phyloP scores from a whole-genome alignment of 192 early-diverging fungal species.

The Coemansia sp. region DNA sequence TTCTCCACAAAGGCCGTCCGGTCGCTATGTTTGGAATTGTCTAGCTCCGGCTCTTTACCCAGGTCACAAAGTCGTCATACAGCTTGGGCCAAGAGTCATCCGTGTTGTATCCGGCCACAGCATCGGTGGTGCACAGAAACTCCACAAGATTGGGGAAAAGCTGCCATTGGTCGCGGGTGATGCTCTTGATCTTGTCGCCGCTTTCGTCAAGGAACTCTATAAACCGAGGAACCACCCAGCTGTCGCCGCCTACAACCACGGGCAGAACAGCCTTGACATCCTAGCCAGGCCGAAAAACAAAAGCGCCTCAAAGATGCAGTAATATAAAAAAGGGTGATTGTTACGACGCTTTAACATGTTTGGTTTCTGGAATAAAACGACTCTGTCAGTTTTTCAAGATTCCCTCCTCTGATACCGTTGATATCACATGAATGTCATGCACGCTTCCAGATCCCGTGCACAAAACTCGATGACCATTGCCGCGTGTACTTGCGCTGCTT shows the following conservation, averaged over 20 bases:
- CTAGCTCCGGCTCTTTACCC: constrained; percentile 17
- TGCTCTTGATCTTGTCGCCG: constrained; percentile 22
- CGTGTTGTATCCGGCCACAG: constrained; percentile 38
- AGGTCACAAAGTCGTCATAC: constrained; percentile 50
- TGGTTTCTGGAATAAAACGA: too few relatives aligned
- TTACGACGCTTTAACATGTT: too few relatives aligned
- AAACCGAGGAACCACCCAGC: constrained; percentile 37
- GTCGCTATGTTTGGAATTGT: too few relatives aligned
- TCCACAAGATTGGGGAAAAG: constrained; percentile 40
- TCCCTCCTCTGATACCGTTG: not conserved
- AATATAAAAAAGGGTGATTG: not conserved
- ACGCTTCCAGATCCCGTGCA: constrained; percentile 5
- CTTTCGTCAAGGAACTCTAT: constrained; percentile 35
- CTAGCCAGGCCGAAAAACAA: constrained; percentile 24
- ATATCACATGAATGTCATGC: not conserved
- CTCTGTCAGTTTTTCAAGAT: not conserved
- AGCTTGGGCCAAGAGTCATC: constrained; percentile 51
- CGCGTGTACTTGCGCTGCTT: not conserved
- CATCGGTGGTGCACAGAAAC: constrained; percentile 3
- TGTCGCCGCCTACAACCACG: constrained; percentile 16
- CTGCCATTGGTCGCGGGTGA: constrained; percentile 54
- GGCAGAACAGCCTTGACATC: constrained; percentile 26
- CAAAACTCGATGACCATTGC: not conserved
- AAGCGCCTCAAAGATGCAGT: not conserved
- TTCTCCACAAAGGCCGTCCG: too few relatives aligned